These are phyloP conservation scores for Pseudevernia furfuracea DNA, from an alignment of 495 filamentous ascomycete genomes.

Conservation along the genomic window DNA sequence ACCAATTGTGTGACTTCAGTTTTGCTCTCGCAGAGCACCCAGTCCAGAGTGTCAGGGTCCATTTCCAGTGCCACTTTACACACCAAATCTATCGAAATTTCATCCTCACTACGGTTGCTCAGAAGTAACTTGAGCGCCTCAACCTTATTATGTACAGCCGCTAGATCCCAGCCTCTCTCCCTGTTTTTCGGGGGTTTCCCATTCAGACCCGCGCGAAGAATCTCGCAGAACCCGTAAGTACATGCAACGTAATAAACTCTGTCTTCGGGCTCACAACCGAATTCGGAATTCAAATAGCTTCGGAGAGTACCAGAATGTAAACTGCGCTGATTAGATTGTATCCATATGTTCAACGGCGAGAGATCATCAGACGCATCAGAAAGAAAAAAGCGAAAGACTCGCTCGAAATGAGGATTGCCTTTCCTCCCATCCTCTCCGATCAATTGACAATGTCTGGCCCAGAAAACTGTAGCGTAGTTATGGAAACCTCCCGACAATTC, in stretches of 20 bases:
- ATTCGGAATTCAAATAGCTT: not conserved
- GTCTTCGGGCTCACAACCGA: not conserved
- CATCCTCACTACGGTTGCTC: not conserved
- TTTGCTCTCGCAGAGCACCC: not conserved
- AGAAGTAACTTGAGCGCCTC: not conserved
- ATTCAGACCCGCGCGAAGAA: not conserved
- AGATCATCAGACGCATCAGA: not conserved
- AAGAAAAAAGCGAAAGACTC: not conserved
- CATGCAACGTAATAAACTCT: not conserved
- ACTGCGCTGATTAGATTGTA: not conserved
- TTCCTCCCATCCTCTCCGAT: not conserved
- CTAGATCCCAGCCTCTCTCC: not conserved
- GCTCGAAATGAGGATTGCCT: not conserved
- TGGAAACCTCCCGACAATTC: not conserved
- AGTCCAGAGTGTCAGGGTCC: slow-evolving; percentile 1
- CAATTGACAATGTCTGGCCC: not conserved
- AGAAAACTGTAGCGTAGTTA: not conserved
- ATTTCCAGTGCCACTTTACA: not conserved
- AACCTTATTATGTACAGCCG: not conserved
- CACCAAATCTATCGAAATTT: not conserved
- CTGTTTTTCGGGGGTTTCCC: not conserved
- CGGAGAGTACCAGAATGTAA: not conserved
- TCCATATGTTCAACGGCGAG: not conserved
- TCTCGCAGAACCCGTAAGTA: slow-evolving; percentile 1
- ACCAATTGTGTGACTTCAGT: not conserved